A percentile compares a stretch with the other conserved stretches of the same genome.
These are phyloP conservation scores for Ganoderma lingzhi DNA, from an alignment of 1,284 basidiomycete species.

Conservation along the genomic window DNA sequence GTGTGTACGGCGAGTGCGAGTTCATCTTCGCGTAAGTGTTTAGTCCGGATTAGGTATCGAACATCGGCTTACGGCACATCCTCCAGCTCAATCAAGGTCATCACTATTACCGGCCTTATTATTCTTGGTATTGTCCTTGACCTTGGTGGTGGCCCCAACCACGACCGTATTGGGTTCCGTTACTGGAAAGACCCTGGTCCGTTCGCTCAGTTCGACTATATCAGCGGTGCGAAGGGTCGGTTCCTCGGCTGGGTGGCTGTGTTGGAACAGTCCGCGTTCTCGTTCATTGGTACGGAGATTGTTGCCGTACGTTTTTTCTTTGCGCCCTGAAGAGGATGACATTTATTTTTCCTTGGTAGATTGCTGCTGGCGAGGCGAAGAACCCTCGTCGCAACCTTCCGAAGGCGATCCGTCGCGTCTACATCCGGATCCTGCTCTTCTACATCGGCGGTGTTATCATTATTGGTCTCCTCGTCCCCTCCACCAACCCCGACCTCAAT, in stretches of 20 bases:
- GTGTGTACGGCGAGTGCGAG: conserved; percentile 58
- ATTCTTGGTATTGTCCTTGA: conserved; percentile 68
- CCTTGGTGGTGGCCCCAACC: conserved; percentile 64
- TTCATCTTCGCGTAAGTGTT: conserved; percentile 56
- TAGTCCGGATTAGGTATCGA: background rate
- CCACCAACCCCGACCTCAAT: conserved; percentile 63
- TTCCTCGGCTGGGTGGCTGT: conserved; percentile 65
- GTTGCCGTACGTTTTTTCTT: conserved; percentile 64
- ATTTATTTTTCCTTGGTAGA: conserved; percentile 37
- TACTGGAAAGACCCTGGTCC: conserved; percentile 66
- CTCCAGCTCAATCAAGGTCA: conserved; percentile 63
- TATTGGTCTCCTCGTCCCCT: conserved; percentile 83
- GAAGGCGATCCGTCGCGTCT: conserved; percentile 71
- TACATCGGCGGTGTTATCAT: conserved; percentile 68
- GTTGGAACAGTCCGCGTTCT: conserved; percentile 72
- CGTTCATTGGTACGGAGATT: conserved; percentile 80
- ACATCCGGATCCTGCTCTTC: conserved; percentile 77
- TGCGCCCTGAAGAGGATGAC: too few relatives aligned
- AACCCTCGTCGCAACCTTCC: conserved; percentile 75
- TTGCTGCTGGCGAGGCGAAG: conserved; percentile 84
- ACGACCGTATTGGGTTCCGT: conserved; percentile 59
- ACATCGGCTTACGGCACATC: background rate
- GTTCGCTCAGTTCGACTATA: conserved; percentile 54
- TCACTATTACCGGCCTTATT: conserved; percentile 58
- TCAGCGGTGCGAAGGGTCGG: conserved; percentile 55